Conservation (phyloP, 257 asterid species). For the Eucommia ulmoides region DNA sequence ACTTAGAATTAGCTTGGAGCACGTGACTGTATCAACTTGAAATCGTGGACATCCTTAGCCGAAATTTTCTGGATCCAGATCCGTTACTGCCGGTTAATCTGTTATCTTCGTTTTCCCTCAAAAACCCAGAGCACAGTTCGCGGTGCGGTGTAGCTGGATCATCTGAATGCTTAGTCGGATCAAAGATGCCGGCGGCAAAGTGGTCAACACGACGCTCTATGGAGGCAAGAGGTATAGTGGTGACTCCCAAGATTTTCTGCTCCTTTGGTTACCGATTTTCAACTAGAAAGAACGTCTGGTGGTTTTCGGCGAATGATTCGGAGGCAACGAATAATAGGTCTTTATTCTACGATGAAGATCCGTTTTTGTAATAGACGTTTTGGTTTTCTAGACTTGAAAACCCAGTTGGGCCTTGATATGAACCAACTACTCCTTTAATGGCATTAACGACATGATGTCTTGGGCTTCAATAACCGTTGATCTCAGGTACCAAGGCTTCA, state of each 20-base stretch:
- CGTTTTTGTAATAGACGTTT: conserved; percentile 25
- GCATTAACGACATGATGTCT: conserved; percentile 31
- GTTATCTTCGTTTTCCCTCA: no score
- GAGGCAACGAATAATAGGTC: conserved; percentile 67
- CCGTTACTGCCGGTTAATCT: no score
- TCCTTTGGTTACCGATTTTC: conserved; percentile 44
- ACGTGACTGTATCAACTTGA: no score
- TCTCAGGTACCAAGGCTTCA: conserved; percentile 74
- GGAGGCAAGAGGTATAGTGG: conserved; percentile 43
- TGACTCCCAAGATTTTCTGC: conserved; percentile 35
- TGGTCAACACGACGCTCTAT: conserved; percentile 78
- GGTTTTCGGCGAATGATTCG: conserved; percentile 61
- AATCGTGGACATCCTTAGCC: no score
- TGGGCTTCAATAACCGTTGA: conserved; percentile 69
- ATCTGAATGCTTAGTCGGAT: no score
- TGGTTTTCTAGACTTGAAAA: conserved; percentile 62
- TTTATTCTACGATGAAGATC: conserved; percentile 74
- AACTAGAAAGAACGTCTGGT: conserved; percentile 27
- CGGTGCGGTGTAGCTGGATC: no score
- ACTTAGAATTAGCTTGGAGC: no score
- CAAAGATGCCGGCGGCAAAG: no score
- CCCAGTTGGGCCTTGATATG: conserved; percentile 58
- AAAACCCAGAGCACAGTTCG: no score
- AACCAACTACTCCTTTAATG: conserved; percentile 28
- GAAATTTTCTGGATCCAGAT: no score